phyloP scores from a whole-genome alignment of 108 stramenopile genomes.

The Nannochloropsis granulata region DNA sequence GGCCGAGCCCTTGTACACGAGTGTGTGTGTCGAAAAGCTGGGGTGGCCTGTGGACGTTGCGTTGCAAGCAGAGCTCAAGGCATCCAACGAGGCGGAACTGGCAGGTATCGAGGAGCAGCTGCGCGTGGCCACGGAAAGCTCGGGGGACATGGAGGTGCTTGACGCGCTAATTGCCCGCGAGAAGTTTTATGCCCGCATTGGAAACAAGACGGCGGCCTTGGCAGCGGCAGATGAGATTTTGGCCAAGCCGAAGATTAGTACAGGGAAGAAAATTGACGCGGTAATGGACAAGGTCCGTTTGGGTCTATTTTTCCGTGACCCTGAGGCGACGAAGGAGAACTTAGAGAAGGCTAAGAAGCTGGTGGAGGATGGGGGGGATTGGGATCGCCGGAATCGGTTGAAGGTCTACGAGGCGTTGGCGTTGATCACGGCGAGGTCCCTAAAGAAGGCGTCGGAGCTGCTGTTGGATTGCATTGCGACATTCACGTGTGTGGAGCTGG shows the following conservation, averaged over 20 bases:
- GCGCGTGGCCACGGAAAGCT: conserved; percentile 64
- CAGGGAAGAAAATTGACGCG: conserved; percentile 91
- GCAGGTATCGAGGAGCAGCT: conserved; percentile 1
- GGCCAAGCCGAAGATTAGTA: conserved; percentile 64
- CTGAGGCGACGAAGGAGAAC: conserved; percentile 40
- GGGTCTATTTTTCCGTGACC: conserved; percentile 61
- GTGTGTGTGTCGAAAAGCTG: background rate
- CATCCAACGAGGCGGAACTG: conserved; percentile 10
- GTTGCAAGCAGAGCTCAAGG: conserved; percentile 3
- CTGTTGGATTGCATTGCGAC: conserved; percentile 85
- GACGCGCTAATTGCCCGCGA: conserved; percentile 68
- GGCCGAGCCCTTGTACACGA: conserved; percentile 10
- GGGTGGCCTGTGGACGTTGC: conserved; percentile 1
- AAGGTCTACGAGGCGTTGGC: conserved; percentile 70
- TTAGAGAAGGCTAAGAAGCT: conserved; percentile 37
- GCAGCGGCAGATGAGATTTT: conserved; percentile 62
- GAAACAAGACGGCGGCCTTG: conserved; percentile 57
- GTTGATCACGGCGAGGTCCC: conserved; percentile 55
- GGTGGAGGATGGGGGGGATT: conserved; percentile 66
- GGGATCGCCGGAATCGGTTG: conserved; percentile 94
- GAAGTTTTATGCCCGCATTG: conserved; percentile 63
- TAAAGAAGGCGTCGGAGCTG: conserved; percentile 59
- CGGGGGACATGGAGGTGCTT: conserved; percentile 95
- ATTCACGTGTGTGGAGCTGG: conserved; percentile 87
- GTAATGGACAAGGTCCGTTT: conserved; percentile 73